Evolutionary conservation across 371 early-diverging fungal genomes (phyloP).

Genomic region (Apophysomyces elegans): DNA sequence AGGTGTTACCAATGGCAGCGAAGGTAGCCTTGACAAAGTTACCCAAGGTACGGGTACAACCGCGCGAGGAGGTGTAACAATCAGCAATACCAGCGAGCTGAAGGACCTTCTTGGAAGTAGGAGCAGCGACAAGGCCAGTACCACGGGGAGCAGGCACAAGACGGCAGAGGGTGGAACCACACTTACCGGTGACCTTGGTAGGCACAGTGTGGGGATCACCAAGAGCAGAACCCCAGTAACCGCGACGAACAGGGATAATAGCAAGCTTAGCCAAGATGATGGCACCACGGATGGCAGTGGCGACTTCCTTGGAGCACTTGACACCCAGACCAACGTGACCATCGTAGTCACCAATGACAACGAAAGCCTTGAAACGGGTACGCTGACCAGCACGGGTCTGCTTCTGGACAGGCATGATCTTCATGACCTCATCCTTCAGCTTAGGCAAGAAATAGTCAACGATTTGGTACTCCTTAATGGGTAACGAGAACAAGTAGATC

Average conservation of each 20-base stretch:
- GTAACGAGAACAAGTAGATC: constrained; percentile 95
- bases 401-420: constrained; percentile 99
- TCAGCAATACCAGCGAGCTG: constrained; percentile 98
- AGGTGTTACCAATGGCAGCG: constrained; percentile 95
- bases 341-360: constrained; percentile 96
- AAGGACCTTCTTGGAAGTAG: constrained; percentile 95
- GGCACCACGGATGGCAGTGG: constrained; percentile 97
- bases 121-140: constrained; percentile 97
- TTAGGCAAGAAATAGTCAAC: constrained; percentile 94
- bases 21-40: constrained; percentile 99
- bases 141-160: constrained; percentile 99
- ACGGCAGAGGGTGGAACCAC: constrained; percentile 88
- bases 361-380: constrained; percentile 99
- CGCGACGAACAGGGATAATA: constrained; percentile 96
- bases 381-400: constrained; percentile 99
- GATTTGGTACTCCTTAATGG: constrained; percentile 99
- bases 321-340: constrained; percentile 98
- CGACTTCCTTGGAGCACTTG: constrained; percentile 98
- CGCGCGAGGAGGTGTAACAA: constrained; percentile 94
- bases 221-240: constrained; percentile 97
- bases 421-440: constrained; percentile 98
- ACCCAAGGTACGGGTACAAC: constrained; percentile 85
- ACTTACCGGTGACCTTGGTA: constrained; percentile 35
- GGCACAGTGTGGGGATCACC: constrained; percentile 68
- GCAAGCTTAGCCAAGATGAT: constrained; percentile 97